Base-by-base conservation (phyloP, 2,329 filamentous ascomycete species). In the Sporothrix sp. region DNA sequence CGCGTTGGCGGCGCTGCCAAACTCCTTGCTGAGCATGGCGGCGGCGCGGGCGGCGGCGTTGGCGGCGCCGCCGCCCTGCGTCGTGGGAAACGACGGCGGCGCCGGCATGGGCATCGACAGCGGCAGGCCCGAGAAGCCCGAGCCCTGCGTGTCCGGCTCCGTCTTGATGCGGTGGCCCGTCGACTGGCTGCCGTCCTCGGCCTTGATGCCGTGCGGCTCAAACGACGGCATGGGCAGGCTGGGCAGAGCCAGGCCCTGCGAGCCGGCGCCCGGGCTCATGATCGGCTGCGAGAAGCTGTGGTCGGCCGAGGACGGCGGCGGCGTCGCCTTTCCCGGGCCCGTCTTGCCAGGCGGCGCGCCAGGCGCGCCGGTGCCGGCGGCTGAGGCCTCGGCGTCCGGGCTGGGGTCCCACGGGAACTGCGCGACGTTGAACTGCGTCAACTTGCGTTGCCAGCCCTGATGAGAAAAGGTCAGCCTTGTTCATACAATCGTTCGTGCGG, bases 341-440 rank as follows among this genome's bases (percentile, higher is more conserved):
- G n/a, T 25, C 35, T 18, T 36, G 2, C 33, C 23, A 4, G 49
- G 27, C 7, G 43, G 25, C 13, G 36, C 39, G 11, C 46, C 18
- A 11, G 45, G 21, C 7, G n/a, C 28, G 50, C 39, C 43, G 23
- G 33, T 57, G 67, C 46, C 57, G 66, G 66, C 51, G 70, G 63
- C 52, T n/a, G n/a, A n/a, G 66, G 61, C 59, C 21, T 48, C 60
- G 59, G 70, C 76, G 48, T 85, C 82, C 45, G 85, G 84, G 63
- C 85, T 83, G 38, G 93, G 91, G 64, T 98, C 93, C 93, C 93
- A 98, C 10, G 93, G 91, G 65, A 97, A 96, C 52, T 79, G 74
- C 53, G 93, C 93, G 55, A 97, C 84, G 58, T 85, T 81, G 58
- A 94, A 81, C 59, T 82, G 81, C 1, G 90, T 85, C 32, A 98